Evolutionary conservation across 1,139 yeast genomes (phyloP), one percentile per base, ranked within the genome.

Genomic region (Saccharomycopsis hybrid): DNA sequence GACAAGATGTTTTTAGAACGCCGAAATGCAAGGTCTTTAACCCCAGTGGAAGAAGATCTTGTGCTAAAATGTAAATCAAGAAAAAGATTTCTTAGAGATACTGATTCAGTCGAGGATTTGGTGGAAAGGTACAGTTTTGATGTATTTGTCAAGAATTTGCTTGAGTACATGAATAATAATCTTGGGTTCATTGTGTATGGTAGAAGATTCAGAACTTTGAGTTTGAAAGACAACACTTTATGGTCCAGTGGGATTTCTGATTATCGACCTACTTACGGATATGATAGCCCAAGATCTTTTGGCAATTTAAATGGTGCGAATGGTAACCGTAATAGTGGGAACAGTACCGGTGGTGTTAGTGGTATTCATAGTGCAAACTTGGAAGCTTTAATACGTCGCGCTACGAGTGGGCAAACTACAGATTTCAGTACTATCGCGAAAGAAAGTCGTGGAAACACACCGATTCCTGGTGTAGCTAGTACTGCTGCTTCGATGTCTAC

Each of bases 121-220:
- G 68, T 78, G 54, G 77, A 77, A 53, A 78, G 75, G 55, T 86
- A 85, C 64, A 85, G 80, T 55, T 86, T 95, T 94, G 72, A 81
- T 53, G 74, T 77, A 44, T 86, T 85, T 60, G 69, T 81, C 55
- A 82, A 80, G 58, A 94, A 85, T 57, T 65, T 92, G 44, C 76
- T 86, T 55, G 95, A 85, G 46, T 89, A 86, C 60, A 82, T 87
- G 27, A 74, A 82, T 44, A 85, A 82, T 59, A 85, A 86, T 62
- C 80, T 83, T 70, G 85, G 86, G 4, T 73, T 79, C 53, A 69
- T 83, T 41, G 74, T 84, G 8, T 83, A 86, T 85, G 92, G 90
- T 18, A 78, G 76, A 58, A 75, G 72, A 59, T 77, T 78, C 24
- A 72, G 75, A 52, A 55, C 63, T 60, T 3, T 45, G 55, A 13